These are phyloP conservation scores for Tanozyma kutaoensis DNA, from an alignment of 805 yeast species.

Conservation along the genomic window DNA sequence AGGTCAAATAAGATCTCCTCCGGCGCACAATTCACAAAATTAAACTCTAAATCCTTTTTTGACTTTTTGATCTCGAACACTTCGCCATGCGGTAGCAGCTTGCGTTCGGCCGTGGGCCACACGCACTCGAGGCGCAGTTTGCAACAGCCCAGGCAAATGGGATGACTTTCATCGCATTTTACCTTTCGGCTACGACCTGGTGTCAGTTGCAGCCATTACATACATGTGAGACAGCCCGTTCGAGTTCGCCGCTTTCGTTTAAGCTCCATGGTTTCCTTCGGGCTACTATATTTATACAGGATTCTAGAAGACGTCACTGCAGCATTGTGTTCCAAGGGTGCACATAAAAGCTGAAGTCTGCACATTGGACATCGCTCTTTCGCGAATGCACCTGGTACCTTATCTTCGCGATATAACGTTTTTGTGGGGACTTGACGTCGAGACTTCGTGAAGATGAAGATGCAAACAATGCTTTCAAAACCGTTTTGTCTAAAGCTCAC, in stretches of 20 bases:
- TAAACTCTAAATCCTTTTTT: background rate
- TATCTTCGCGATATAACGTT: too few species aligned
- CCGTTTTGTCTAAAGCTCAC: too few species aligned
- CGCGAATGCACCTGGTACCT: too few species aligned
- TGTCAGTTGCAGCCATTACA: background rate
- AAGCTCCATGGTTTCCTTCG: too few species aligned
- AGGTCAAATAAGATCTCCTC: background rate
- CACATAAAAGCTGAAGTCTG: too few species aligned
- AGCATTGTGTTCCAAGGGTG: too few species aligned
- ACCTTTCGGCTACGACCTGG: conserved; percentile 1
- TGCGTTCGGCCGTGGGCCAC: background rate
- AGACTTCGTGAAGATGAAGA: too few species aligned
- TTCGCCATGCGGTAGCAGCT: background rate
- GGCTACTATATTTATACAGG: too few species aligned
- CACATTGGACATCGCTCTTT: too few species aligned
- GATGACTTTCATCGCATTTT: conserved; percentile 1
- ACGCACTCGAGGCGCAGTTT: conserved; percentile 1
- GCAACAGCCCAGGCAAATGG: conserved; percentile 1
- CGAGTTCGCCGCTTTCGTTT: conserved; percentile 1
- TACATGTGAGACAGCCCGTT: conserved; percentile 2
- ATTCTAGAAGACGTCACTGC: too few species aligned
- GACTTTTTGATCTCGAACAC: background rate
- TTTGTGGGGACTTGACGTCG: too few species aligned
- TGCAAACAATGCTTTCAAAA: too few species aligned
- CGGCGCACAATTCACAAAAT: background rate